Percentiles rank a stretch among this genome's conserved stretches.
These are phyloP conservation scores for Syzygium grande DNA, from an alignment of 345 rosid genomes.

Conservation along the genomic window DNA sequence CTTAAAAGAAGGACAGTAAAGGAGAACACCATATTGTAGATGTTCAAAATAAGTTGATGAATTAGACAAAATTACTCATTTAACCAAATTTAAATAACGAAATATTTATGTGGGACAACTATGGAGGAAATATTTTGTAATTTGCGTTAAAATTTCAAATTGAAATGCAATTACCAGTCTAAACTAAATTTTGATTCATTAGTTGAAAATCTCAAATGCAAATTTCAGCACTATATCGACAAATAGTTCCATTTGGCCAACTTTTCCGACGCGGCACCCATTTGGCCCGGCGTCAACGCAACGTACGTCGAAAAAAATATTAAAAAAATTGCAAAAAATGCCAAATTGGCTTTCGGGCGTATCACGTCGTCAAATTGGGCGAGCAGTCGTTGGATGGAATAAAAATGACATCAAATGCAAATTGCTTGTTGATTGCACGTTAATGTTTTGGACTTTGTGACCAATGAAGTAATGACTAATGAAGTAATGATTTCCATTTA, in stretches of 20 bases:
- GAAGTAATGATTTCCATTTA: neutral
- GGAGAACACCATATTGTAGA: neutral
- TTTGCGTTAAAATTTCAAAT: neutral
- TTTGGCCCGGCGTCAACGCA: neutral
- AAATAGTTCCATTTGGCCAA: neutral
- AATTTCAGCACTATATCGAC: neutral
- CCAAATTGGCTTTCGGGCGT: neutral
- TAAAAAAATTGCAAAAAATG: neutral
- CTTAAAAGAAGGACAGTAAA: neutral
- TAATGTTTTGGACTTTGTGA: neutral
- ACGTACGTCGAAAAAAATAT: fast-evolving
- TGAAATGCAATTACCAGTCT: neutral
- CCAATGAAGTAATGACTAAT: neutral
- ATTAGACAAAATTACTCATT: neutral
- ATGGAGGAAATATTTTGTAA: neutral
- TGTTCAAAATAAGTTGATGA: neutral
- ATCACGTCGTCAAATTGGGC: neutral
- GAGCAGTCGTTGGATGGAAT: neutral
- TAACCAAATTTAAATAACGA: neutral
- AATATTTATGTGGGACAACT: neutral
- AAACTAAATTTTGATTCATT: neutral
- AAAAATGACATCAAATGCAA: neutral
- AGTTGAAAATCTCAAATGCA: neutral
- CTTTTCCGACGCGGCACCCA: neutral
- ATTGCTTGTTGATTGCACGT: neutral